Conservation (phyloP, 495 filamentous ascomycete genomes). For the Polyplosphaeria fusca region DNA sequence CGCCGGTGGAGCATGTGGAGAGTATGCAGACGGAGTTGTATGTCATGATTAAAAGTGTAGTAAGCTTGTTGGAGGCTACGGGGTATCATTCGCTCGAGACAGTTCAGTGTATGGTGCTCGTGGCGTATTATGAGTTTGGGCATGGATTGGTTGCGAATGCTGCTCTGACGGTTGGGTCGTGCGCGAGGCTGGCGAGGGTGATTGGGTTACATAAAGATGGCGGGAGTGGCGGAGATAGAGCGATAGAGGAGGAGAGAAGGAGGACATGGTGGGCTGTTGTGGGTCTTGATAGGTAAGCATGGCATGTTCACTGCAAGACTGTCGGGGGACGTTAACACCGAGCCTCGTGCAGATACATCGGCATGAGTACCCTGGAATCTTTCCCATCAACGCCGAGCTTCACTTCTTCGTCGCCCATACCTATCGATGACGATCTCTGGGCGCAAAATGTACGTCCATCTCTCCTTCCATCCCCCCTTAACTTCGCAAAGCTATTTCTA, state of each 20-base stretch:
- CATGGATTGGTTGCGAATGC: not conserved
- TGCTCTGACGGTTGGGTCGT: not conserved
- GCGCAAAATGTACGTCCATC: not conserved
- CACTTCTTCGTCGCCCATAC: not conserved
- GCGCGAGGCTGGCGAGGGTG: not conserved
- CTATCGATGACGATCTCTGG: not conserved
- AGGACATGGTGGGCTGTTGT: not conserved
- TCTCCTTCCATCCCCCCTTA: not conserved
- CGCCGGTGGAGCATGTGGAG: not conserved
- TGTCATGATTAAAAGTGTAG: not conserved
- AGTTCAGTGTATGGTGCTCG: not conserved
- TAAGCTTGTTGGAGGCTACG: not conserved
- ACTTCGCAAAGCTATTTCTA: not conserved
- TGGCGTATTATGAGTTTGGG: not conserved
- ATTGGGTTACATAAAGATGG: not conserved
- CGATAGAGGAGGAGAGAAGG: not conserved
- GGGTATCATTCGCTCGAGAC: not conserved
- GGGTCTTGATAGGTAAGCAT: too few species aligned
- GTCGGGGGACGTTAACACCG: too few species aligned
- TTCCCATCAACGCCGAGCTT: not conserved
- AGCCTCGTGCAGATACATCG: not conserved
- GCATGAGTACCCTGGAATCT: not conserved
- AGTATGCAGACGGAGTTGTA: not conserved
- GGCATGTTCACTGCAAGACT: too few species aligned
- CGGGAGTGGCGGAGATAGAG: too few species aligned